Percentiles rank a stretch among this genome's conserved stretches.
phyloP scores from a whole-genome alignment of 139 green algal genomes.

The Edaphochlamys debaryana region DNA sequence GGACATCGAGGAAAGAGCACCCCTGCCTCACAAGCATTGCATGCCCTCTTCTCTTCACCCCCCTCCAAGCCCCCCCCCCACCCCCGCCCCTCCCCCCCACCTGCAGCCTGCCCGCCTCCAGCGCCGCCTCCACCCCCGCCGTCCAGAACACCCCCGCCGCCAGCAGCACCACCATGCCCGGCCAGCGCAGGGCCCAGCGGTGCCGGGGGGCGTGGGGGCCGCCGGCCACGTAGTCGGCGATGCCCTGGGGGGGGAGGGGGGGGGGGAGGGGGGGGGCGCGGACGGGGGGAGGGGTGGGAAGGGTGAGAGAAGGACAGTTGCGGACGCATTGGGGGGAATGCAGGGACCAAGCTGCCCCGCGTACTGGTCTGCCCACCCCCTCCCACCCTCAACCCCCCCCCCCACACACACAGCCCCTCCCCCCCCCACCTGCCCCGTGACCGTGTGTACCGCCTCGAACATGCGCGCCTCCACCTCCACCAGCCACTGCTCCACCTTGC shows the following conservation, averaged over 20 bases:
- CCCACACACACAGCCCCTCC: too few species aligned
- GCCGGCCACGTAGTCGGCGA: constrained; percentile 51
- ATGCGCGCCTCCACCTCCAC: constrained; percentile 72
- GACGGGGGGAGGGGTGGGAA: too few species aligned
- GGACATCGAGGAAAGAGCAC: too few species aligned
- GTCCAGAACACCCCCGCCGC: constrained; percentile 73
- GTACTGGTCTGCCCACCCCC: too few species aligned
- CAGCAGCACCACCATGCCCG: constrained; percentile 80
- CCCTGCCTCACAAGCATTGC: too few species aligned
- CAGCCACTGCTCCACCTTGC: constrained; percentile 80
- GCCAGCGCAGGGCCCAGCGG: constrained; percentile 79
- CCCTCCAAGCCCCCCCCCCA: not conserved
- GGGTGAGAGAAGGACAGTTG: too few species aligned
- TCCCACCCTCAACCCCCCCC: too few species aligned
- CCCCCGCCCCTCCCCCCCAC: not conserved
- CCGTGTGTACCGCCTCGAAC: constrained; percentile 70
- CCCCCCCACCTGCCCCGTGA: constrained; percentile 32
- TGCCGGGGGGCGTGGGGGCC: constrained; percentile 7
- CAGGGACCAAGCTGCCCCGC: too few species aligned
- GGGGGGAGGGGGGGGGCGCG: too few species aligned
- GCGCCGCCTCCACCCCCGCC: constrained; percentile 62
- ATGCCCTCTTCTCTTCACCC: too few species aligned
- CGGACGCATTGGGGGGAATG: too few species aligned
- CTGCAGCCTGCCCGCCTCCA: constrained; percentile 24
- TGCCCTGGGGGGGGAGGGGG: too few species aligned